Evolutionary conservation across 2,329 filamentous ascomycete genomes (phyloP), one percentile per base, ranked within the genome.

Genomic region (Xylaria arbuscula): DNA sequence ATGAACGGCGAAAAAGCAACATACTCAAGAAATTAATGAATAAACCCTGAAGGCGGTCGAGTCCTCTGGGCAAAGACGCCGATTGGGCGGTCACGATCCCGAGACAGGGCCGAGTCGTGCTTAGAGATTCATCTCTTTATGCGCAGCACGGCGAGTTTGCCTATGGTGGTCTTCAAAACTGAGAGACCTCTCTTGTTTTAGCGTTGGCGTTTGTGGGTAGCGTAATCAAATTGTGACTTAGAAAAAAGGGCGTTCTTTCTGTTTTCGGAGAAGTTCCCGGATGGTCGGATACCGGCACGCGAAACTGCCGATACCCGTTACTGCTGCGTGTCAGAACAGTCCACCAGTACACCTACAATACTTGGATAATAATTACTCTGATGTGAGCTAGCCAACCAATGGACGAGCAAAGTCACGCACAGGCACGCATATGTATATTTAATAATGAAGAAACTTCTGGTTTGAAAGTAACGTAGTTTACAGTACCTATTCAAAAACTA

Each of bases 1-100:
- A 72, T 15, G 67, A 69, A 24, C 72, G 68, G 51, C 72, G 73
- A 59, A 68, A 62, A 55, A 62, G 58, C 53, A 74, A 67, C 4
- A 63, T 76, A 48, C 73, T 77, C 40, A 64, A 74, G 13, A 75
- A 75, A 64, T 73, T 74, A 70, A 73, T 68, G n/a, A 70, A 62
- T 38, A 73, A 76, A 64, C 68, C 67, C 15, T 75, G 40, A 57
- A 34, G 15, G 57, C 5, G 13, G 8, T 32, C n/a, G 24, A 58
- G 9, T n/a, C 17, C 38, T 28, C 3, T 17, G 28, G 61, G 5
- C 34, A 40, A 11, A 9, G 24, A 15, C 13, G 22, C n/a, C 32
- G 8, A 22, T 24, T 22, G 38, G 28, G 22, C 22, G 38, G 45
- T 28, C 8, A 64, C 22, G 28, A 63, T 62, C 54, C 66, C 60